Base-by-base conservation (phyloP, 495 filamentous ascomycete species). In the Aspergillus biplanus region DNA sequence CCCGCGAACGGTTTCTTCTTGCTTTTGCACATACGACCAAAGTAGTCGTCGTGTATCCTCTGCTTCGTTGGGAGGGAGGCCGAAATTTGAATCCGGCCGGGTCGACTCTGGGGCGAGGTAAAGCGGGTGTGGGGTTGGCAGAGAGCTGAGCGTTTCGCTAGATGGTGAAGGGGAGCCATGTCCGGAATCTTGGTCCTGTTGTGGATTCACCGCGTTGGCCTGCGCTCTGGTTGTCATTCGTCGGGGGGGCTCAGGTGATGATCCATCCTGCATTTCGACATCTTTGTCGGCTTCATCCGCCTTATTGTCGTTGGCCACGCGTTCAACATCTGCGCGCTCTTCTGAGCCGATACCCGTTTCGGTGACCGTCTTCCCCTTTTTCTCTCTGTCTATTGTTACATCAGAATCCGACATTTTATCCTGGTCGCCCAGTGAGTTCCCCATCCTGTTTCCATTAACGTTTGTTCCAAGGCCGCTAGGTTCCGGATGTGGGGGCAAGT, bases 1-100 rank as follows among this genome's bases (percentile, higher is more conserved):
- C 3, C 91, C 91, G 9, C 95, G 89, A 48, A 92, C 89, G 18
- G 97, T 89, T 74, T 99, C 94, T 69, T 98, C 95, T 69, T 97
- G 94, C 72, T 97, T 96, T 67, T 97, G 93, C 12, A 97, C 90
- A 67, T 94, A 97, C 3, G 90, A 82, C 71, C 92, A 85, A 11
- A 99, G 82, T 11, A 97, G 75, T 34, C 89, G 88, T 27, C 94
- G 87, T 13, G 92, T 93, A 44, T 98, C 93, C 66, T 96, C 91
- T 1, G 95, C 96, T 76, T 97, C 94, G 7, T 80, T 69, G 13
- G 87, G 80, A 0, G 92, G 92, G 1, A 99, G 86, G 15, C 92
- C 91, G 37, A 92, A 83, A 70, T 96, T 88, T 39, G 86, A 80
- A 70, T 97, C 91, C 2, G 91, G 87, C n/a, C 81, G 84, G 53